phyloP scores from a whole-genome alignment of 2,329 filamentous ascomycete genomes.

The Penicillium sp. region DNA sequence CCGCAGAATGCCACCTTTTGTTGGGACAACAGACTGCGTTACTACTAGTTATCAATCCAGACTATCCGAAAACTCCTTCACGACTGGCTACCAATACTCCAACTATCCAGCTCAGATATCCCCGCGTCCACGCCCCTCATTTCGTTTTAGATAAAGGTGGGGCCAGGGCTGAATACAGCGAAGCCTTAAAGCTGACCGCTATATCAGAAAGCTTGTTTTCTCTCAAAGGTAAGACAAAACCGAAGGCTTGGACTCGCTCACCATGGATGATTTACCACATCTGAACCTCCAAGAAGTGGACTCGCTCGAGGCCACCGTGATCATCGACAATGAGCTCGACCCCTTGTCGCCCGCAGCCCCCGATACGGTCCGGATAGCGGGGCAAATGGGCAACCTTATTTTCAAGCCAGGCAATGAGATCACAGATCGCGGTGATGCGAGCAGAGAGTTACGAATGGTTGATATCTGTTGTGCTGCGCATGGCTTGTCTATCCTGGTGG shows the following conservation, averaged over 20 bases:
- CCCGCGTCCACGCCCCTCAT: not conserved
- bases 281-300: constrained; percentile 44
- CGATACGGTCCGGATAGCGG: constrained; percentile 44
- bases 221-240: not conserved
- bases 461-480: constrained; percentile 56
- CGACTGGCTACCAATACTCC: not conserved
- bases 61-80: not conserved
- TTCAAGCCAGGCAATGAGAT: constrained; percentile 35
- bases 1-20: not conserved
- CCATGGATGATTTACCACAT: not conserved
- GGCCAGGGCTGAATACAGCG: not conserved
- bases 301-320: constrained; percentile 49
- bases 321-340: constrained; percentile 58
- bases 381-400: constrained; percentile 46
- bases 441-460: constrained; percentile 50
- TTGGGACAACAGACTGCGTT: not conserved
- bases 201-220: not conserved
- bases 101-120: not conserved
- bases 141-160: not conserved
- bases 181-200: not conserved
- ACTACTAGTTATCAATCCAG: not conserved
- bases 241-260: not conserved
- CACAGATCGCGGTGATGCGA: constrained; percentile 42
- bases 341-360: constrained; percentile 50
- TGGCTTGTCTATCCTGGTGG: constrained; percentile 54